Conservation (phyloP, 768 basidiomycete genomes). For the Aureoboletus auriporus region DNA sequence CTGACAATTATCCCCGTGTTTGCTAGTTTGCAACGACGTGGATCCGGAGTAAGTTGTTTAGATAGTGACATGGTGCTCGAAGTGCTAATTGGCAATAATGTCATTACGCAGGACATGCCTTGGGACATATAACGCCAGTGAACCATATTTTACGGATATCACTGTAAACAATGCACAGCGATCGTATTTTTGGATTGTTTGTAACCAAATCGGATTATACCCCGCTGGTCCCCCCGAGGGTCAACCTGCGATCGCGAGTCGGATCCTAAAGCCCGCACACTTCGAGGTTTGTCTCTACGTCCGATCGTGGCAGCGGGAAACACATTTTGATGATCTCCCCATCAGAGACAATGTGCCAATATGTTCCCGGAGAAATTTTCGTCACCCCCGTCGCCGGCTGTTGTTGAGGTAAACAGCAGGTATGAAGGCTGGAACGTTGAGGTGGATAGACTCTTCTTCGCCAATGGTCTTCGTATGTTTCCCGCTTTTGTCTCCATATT, state of each 20-base stretch:
- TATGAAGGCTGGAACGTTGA: constrained; percentile 65
- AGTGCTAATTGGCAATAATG: constrained; percentile 20
- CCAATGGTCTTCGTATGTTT: constrained; percentile 58
- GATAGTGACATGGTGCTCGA: background rate
- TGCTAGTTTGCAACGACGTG: constrained; percentile 47
- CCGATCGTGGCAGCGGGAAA: background rate
- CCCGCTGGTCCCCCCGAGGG: constrained; percentile 35
- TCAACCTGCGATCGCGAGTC: constrained; percentile 33
- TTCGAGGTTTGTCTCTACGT: constrained; percentile 18
- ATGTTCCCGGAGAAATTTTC: constrained; percentile 63
- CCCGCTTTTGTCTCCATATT: too few relatives aligned
- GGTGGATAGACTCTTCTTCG: constrained; percentile 60
- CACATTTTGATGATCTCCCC: background rate
- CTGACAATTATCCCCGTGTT: background rate
- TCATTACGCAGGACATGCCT: constrained; percentile 32
- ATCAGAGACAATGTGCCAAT: constrained; percentile 61
- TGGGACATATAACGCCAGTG: constrained; percentile 37
- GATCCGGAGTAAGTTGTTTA: constrained; percentile 48
- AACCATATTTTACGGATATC: constrained; percentile 49
- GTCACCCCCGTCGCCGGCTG: constrained; percentile 40
- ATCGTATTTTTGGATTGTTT: constrained; percentile 74
- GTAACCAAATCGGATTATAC: constrained; percentile 63
- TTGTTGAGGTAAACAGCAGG: constrained; percentile 38
- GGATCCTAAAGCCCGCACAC: constrained; percentile 31
- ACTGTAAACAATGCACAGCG: constrained; percentile 51